phyloP scores from a whole-genome alignment of 805 yeast genomes.

The Ogataea methanolica region DNA sequence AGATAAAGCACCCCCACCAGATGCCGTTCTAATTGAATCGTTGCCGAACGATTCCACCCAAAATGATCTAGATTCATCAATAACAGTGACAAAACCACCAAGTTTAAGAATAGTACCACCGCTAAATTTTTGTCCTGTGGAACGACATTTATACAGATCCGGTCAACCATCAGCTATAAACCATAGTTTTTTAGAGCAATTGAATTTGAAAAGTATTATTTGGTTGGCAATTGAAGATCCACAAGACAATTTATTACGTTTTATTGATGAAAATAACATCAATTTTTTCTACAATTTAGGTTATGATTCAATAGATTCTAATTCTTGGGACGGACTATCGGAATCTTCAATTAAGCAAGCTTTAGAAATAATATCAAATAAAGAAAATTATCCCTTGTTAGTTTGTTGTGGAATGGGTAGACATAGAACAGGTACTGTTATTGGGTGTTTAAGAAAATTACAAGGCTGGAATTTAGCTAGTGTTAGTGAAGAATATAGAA shows the following conservation, averaged over 20 bases:
- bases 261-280: slow-evolving; percentile 68
- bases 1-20: slow-evolving; percentile 12
- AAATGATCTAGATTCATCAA: slow-evolving; percentile 16
- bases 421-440: slow-evolving; percentile 94
- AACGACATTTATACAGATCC: slow-evolving; percentile 75
- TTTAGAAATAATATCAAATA: slow-evolving; percentile 66
- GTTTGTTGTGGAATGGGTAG: slow-evolving; percentile 99
- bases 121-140: slow-evolving; percentile 92
- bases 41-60: slow-evolving; percentile 19
- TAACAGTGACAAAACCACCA: slow-evolving; percentile 49
- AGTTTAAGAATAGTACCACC: slow-evolving; percentile 81
- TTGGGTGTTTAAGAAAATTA: slow-evolving; percentile 85
- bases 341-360: slow-evolving; percentile 79
- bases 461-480: slow-evolving; percentile 98
- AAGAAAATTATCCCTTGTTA: slow-evolving; percentile 74
- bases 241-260: slow-evolving; percentile 77
- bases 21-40: slow-evolving; percentile 22
- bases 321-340: slow-evolving; percentile 95
- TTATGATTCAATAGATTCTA: slow-evolving; percentile 42
- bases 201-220: slow-evolving; percentile 72
- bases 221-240: slow-evolving; percentile 98
- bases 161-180: slow-evolving; percentile 96
- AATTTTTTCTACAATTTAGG: slow-evolving; percentile 79
- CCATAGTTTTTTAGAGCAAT: slow-evolving; percentile 74
- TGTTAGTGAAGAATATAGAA: slow-evolving; percentile 87